Conservation (phyloP, 1,284 basidiomycete species). For the Ustilago lituana region DNA sequence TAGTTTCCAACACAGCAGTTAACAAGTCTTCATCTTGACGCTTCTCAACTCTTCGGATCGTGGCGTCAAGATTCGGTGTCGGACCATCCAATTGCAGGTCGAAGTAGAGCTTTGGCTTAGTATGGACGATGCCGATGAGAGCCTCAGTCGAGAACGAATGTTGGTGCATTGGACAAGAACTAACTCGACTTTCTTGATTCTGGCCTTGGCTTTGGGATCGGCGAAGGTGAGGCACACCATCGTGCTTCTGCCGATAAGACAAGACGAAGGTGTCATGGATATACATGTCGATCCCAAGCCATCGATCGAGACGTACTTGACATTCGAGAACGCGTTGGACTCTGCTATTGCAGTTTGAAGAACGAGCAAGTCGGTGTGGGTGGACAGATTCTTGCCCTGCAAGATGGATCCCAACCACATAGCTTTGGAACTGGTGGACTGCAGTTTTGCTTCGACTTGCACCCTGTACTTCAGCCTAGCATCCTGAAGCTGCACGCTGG, state of each 20-base stretch:
- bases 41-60: too few species aligned
- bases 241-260: slow-evolving; percentile 5
- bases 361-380: background rate
- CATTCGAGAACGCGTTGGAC: background rate
- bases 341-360: background rate
- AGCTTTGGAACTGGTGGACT: background rate
- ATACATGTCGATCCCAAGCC: slow-evolving; percentile 8
- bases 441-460: slow-evolving; percentile 4
- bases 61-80: too few species aligned
- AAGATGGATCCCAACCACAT: background rate
- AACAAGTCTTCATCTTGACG: too few species aligned
- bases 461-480: slow-evolving; percentile 15
- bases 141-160: background rate
- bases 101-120: background rate
- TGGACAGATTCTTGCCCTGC: background rate
- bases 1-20: too few species aligned
- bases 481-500: slow-evolving; percentile 16
- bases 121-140: background rate
- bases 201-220: too few species aligned
- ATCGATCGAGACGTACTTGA: slow-evolving; percentile 7
- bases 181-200: background rate
- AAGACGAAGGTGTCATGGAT: slow-evolving; percentile 4
- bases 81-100: background rate
- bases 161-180: slow-evolving; percentile 6
- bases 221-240: background rate